Base-by-base conservation (phyloP, 352 stramenopile species). In the Globisporangium irregulare region DNA sequence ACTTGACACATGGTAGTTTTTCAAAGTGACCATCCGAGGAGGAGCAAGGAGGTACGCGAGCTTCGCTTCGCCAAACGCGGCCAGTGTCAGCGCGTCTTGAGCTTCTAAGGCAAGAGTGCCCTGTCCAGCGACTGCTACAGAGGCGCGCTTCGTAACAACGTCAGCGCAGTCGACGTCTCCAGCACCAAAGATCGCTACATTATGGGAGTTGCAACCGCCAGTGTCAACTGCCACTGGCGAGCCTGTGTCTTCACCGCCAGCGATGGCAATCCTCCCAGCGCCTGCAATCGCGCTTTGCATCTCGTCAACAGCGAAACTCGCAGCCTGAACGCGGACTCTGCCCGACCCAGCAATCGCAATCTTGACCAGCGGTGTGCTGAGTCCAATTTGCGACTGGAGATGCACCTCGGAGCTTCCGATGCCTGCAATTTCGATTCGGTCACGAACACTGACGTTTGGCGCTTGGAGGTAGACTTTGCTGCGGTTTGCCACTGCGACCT, bases 381-480 rank as follows among this genome's bases (percentile, higher is more conserved):
- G 25, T 9, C 20, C 55, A 20, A 8, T 27, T 14, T 27, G 55
- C 7, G 29, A 46, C 20, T 60, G 55, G 20, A 46, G 6, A 25
- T 60, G 29, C 20, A 46, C 55, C 8, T 60, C 25, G 8, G 55
- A 60, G 4, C 55, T 29, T 12, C 55, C 55, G 15, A 2, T 8
- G 18, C 29, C 29, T 14, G 20, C 55, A 29, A 60, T 60, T 36
- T 46, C 29, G 55, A 60, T 36, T 29, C 9, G 5, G 27, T 60
- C 18, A 15, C 18, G 55, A 2, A 27, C 55, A n/a, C 18, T 46
- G 9, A 60, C 4, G 9, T 22, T 24, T 27, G 55, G 55, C 8
- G 29, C 29, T 20, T 60, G 55, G 29, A 60, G 14, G 18, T 46
- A 60, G 18, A 60, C 27, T 46, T 60, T 60, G 20, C 55, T 60